Evolutionary conservation across 257 asterid species (phyloP).

Genomic region (Petunia secreta): DNA sequence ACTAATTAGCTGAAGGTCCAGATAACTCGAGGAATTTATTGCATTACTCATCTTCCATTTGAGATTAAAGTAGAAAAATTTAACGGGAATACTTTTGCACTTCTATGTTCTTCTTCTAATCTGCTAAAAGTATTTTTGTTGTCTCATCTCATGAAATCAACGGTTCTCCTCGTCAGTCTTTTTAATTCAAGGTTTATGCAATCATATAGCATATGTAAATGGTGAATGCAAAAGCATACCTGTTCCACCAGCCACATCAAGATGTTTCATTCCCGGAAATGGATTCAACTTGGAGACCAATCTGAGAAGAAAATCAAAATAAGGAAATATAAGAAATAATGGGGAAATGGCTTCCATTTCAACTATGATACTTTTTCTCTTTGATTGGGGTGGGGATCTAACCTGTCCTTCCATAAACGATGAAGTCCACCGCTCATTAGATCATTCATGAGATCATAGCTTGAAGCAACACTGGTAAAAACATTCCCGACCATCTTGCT

Average conservation of each 20-base stretch:
- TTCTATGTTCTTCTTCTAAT: conserved; percentile 6
- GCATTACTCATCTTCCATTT: neutral
- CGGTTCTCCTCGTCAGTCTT: neutral
- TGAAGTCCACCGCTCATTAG: conserved; percentile 92
- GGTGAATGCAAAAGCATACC: conserved; percentile 42
- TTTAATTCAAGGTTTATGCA: neutral
- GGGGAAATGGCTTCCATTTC: neutral
- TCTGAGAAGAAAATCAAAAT: conserved; percentile 38
- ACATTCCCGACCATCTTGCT: conserved; percentile 82
- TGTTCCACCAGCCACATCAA: conserved; percentile 99
- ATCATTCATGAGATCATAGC: conserved; percentile 93
- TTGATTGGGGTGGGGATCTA: conserved; percentile 5
- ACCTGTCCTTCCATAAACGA: conserved; percentile 96
- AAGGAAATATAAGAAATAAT: neutral
- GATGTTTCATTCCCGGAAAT: conserved; percentile 96
- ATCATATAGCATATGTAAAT: conserved; percentile 3
- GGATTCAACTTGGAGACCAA: conserved; percentile 87
- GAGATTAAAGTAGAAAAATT: neutral
- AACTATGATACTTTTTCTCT: neutral
- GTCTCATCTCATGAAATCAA: neutral
- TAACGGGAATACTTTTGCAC: neutral
- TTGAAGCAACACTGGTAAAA: conserved; percentile 84
- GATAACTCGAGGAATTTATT: neutral
- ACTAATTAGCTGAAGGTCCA: neutral
- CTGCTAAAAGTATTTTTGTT: conserved; percentile 2